A percentile compares a stretch with the other conserved stretches of the same genome.
phyloP scores from a whole-genome alignment of 148 eudicot genomes.

The Rhododendron kiyosumense region DNA sequence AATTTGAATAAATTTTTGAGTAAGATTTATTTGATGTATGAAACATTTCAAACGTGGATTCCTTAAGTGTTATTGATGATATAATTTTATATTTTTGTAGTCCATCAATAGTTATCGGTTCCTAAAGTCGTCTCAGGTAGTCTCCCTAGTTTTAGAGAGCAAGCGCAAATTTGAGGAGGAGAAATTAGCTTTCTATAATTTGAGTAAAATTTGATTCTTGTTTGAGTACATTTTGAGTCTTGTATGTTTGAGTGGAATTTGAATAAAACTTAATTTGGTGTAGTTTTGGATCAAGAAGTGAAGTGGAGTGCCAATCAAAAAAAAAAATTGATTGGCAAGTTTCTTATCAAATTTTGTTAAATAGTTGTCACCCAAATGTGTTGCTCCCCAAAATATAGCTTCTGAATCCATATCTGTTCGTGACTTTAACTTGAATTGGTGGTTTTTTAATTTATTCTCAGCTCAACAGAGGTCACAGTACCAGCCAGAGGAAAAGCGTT shows the following conservation, averaged over 20 bases:
- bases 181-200: neutral
- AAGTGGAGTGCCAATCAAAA: too few species aligned
- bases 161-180: neutral
- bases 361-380: too few species aligned
- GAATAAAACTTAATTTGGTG: neutral
- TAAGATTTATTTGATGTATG: neutral
- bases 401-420: neutral
- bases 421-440: neutral
- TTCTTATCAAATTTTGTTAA: too few species aligned
- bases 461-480: slow-evolving; percentile 62
- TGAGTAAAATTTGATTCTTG: neutral
- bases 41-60: neutral
- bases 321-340: too few species aligned
- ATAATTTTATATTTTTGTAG: neutral
- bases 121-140: neutral
- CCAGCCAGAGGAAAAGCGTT: slow-evolving; percentile 89
- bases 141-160: neutral
- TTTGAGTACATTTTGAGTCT: neutral
- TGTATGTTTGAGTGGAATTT: neutral
- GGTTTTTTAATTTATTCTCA: slow-evolving; percentile 5
- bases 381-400: neutral
- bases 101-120: neutral
- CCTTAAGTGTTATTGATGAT: too few species aligned
- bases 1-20: neutral
- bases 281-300: too few species aligned